phyloP scores from a whole-genome alignment of 495 filamentous ascomycete species.

The Podospora pseudoanserina region DNA sequence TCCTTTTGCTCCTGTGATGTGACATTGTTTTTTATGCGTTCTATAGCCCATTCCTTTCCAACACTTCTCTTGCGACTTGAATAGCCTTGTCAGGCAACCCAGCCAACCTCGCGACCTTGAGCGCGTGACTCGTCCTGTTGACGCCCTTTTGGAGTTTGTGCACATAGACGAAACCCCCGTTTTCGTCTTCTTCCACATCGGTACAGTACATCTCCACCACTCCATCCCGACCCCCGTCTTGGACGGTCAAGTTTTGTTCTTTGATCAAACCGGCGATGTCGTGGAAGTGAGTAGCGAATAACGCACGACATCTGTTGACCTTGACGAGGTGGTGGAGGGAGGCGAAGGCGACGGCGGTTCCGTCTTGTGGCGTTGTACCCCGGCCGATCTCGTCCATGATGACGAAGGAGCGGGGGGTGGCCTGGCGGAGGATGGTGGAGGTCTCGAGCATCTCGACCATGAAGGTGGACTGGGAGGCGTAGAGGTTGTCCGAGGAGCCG shows the following conservation, averaged over 20 bases:
- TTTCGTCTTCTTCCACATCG: slow-evolving; percentile 68
- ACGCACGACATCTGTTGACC: slow-evolving; percentile 68
- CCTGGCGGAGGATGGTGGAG: slow-evolving; percentile 62
- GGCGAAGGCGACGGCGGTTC: slow-evolving; percentile 83
- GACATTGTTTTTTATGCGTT: not conserved
- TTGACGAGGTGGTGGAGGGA: slow-evolving; percentile 76
- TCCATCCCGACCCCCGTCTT: slow-evolving; percentile 41
- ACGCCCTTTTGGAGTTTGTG: slow-evolving; percentile 77
- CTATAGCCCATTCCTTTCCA: slow-evolving; percentile 20
- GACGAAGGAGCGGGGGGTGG: slow-evolving; percentile 75
- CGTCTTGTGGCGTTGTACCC: slow-evolving; percentile 89
- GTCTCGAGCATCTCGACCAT: slow-evolving; percentile 87
- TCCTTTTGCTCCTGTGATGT: slow-evolving; percentile 1
- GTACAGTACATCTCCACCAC: slow-evolving; percentile 85
- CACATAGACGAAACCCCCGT: slow-evolving; percentile 74
- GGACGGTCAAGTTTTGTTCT: slow-evolving; percentile 30
- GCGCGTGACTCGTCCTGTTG: slow-evolving; percentile 80
- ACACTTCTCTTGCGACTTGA: slow-evolving; percentile 48
- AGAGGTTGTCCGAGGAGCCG: slow-evolving; percentile 90
- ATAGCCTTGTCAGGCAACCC: slow-evolving; percentile 65
- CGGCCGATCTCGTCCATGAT: slow-evolving; percentile 98
- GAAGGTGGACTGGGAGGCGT: slow-evolving; percentile 89
- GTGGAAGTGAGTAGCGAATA: slow-evolving; percentile 98
- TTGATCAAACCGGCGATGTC: slow-evolving; percentile 67
- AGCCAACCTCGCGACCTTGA: slow-evolving; percentile 87